Conservation (phyloP, 306 rosid genomes). For the Trifolium repens region DNA sequence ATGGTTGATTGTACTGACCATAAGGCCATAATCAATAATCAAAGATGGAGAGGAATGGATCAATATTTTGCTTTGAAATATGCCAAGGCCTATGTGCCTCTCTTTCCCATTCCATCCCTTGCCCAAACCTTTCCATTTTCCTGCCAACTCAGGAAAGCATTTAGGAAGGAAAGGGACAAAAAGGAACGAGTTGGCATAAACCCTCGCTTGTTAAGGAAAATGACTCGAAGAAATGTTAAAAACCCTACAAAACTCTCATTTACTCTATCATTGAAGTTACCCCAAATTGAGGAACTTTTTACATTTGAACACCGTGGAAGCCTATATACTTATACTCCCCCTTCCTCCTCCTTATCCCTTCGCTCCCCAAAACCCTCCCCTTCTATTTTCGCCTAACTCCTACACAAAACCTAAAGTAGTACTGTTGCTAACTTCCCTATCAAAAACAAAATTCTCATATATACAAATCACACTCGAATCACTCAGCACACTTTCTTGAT, state of each 20-base stretch:
- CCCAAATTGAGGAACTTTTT: not conserved
- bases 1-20: not conserved
- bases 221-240: not conserved
- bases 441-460: not conserved
- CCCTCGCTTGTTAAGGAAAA: not conserved
- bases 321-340: not conserved
- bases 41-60: not conserved
- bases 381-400: not conserved
- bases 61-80: not conserved
- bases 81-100: not conserved
- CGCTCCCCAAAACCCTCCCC: not conserved
- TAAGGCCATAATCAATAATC: constrained; percentile 5
- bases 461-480: constrained; percentile 1
- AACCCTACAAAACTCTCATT: not conserved
- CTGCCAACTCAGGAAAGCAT: not conserved
- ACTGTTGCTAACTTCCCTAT: not conserved
- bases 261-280: not conserved
- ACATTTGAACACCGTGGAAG: not conserved
- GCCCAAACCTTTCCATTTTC: not conserved
- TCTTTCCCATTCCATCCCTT: not conserved
- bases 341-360: not conserved
- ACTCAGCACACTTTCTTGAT: not conserved
- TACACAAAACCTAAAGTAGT: not conserved
- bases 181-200: not conserved
- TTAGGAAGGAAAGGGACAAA: not conserved